Evolutionary conservation across 768 basidiomycete genomes (phyloP).

Genomic region (Pleurotus eryngii): DNA sequence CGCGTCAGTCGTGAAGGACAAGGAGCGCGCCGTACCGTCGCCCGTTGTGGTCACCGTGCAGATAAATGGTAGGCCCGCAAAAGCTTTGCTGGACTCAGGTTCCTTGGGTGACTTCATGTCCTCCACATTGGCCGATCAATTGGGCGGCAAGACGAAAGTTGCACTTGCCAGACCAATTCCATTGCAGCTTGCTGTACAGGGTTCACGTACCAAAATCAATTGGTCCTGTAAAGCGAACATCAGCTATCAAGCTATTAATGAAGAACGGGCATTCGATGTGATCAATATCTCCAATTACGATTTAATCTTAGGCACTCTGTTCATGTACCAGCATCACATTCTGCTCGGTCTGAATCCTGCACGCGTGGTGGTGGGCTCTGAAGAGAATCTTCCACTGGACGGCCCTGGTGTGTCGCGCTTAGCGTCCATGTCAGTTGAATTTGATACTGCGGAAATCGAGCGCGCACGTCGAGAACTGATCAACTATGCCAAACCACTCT

Average conservation of each 20-base stretch:
- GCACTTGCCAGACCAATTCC: conserved; percentile 27
- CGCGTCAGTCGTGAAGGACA: conserved; percentile 17
- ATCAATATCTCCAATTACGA: conserved; percentile 39
- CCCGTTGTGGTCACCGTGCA: conserved; percentile 27
- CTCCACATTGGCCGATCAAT: conserved; percentile 30
- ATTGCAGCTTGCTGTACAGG: conserved; percentile 38
- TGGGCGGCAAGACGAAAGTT: conserved; percentile 18
- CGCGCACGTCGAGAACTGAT: conserved; percentile 13
- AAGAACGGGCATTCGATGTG: conserved; percentile 28
- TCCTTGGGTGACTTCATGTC: conserved; percentile 42
- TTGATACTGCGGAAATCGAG: conserved; percentile 5
- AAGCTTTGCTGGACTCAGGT: conserved; percentile 34
- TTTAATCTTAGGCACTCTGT: conserved; percentile 37
- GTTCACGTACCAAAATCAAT: conserved; percentile 36
- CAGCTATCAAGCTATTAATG: conserved; percentile 31
- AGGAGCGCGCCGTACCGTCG: conserved; percentile 19
- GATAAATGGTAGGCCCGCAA: conserved; percentile 28
- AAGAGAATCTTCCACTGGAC: conserved; percentile 14
- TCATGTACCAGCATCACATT: conserved; percentile 28
- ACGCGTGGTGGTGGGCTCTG: conserved; percentile 21
- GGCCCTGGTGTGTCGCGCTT: neutral
- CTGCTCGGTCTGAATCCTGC: conserved; percentile 23
- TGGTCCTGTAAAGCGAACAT: conserved; percentile 18
- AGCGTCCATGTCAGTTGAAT: no score
- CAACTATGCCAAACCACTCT: conserved; percentile 21